Evolutionary conservation across 495 filamentous ascomycete genomes (phyloP), one percentile per base, ranked within the genome.

Genomic region (Neurospora intermedia): DNA sequence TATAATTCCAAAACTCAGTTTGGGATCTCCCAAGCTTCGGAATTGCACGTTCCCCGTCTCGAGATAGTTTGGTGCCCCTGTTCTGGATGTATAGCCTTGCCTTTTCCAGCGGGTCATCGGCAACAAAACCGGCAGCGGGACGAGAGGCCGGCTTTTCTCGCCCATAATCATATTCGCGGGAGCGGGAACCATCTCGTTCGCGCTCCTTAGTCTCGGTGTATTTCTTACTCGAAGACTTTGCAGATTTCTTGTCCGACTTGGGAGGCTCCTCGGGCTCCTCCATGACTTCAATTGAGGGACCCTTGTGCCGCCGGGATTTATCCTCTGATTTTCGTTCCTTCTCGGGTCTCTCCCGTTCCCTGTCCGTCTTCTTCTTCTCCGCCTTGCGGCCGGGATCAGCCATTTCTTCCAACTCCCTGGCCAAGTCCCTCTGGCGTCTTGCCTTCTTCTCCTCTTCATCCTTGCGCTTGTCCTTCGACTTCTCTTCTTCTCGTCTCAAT

Each of bases 201-300:
- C 80, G 75, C 18, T 83, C 81, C 39, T 71, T 71, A 27, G 41
- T 62, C 76, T 83, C 75, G 42, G 74, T 70, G 31, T 81, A 77
- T 74, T 84, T 83, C 76, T 80, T 79, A 73, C 77, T 83, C 54
- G 78, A 80, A 13, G 83, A 80, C 74, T 80, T 82, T 35, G 54
- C 54, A 10, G 54, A 66, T 76, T 84, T 84, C 78, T 81, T 84
- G 23, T 84, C 82, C 4, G 75, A 62, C 70, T 81, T 81, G 27
- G 79, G 76, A 27, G 75, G 39, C 15, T 76, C 77, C 31, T 69
- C 69, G 11, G 71, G 73, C 23, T 76, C 75, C n/a, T 83, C 82
- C 38, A 81, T 73, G 70, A 79, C 75, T 59, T 78, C 73, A 8
- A 74, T 59, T 76, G 79, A 76, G 73, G 79, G 73, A 42, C 71